A percentile compares a stretch with the other conserved stretches of the same genome.
These are phyloP conservation scores for Aspergillus carbonarius DNA, from an alignment of 2,329 filamentous ascomycete species.

Conservation along the genomic window DNA sequence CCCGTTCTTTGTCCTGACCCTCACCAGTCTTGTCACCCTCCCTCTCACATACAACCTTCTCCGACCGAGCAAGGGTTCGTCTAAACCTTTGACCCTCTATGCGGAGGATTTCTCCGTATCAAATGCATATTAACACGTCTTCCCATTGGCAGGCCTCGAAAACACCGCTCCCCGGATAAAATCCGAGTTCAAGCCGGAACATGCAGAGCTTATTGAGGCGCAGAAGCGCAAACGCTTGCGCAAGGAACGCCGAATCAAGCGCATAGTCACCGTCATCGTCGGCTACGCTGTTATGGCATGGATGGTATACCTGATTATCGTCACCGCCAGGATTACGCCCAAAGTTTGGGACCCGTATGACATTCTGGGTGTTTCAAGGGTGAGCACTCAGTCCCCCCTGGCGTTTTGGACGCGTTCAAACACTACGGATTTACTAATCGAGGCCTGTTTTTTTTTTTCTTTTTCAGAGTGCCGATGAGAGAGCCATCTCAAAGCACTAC, in stretches of 20 bases:
- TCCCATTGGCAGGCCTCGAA: conserved; percentile 58
- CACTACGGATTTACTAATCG: neutral
- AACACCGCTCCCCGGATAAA: conserved; percentile 79
- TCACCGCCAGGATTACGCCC: conserved; percentile 67
- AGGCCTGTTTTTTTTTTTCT: conserved; percentile 11
- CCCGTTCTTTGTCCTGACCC: conserved; percentile 95
- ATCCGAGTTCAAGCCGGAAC: conserved; percentile 74
- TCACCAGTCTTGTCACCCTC: conserved; percentile 81
- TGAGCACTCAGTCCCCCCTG: conserved; percentile 41
- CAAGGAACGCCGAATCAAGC: conserved; percentile 84
- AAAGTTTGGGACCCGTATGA: conserved; percentile 98
- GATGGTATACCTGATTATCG: conserved; percentile 88
- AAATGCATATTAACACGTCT: conserved; percentile 10
- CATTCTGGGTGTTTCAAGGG: conserved; percentile 81
- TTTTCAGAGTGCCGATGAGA: conserved; percentile 73
- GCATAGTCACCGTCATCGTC: conserved; percentile 69
- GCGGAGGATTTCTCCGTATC: neutral
- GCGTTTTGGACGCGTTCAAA: neutral
- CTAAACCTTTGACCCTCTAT: neutral
- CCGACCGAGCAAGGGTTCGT: conserved; percentile 67
- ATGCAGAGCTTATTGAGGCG: conserved; percentile 78
- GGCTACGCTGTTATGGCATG: conserved; percentile 84
- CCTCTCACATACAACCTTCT: conserved; percentile 88
- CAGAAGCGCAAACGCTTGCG: conserved; percentile 85
- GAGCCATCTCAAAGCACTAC: conserved; percentile 89